Evolutionary conservation across 768 basidiomycete genomes (phyloP).

Genomic region (Russula griseocarnosa): DNA sequence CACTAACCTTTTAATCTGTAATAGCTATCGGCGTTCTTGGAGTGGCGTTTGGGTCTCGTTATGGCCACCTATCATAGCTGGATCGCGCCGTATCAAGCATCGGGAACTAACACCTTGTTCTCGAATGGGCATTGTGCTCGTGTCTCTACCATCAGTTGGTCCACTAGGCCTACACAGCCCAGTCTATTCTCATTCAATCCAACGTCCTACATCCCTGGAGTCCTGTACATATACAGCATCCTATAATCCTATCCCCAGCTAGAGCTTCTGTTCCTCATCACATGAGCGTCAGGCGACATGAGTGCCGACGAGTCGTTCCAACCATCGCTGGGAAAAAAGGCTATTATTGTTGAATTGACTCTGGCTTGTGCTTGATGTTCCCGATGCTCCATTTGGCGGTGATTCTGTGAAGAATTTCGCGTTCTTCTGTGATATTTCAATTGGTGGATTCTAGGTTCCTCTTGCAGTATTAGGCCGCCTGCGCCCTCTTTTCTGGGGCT

Average conservation of each 20-base stretch:
- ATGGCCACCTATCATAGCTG: background rate
- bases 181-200: background rate
- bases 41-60: background rate
- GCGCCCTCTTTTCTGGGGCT: background rate
- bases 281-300: conserved; percentile 1
- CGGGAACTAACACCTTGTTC: background rate
- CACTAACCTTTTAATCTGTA: background rate
- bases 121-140: background rate
- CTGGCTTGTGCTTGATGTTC: background rate
- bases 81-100: background rate
- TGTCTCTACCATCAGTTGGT: background rate
- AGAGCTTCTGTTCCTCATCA: background rate
- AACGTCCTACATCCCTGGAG: background rate
- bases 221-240: background rate
- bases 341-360: background rate
- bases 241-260: background rate
- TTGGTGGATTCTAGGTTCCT: background rate
- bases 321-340: background rate
- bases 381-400: conserved; percentile 13
- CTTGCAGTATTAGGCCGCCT: background rate
- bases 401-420: background rate
- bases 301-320: background rate
- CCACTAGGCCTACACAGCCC: background rate
- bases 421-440: background rate
- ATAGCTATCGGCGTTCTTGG: background rate